Conservation (phyloP, 345 rosid genomes). For the Odontarrhena argentea region DNA sequence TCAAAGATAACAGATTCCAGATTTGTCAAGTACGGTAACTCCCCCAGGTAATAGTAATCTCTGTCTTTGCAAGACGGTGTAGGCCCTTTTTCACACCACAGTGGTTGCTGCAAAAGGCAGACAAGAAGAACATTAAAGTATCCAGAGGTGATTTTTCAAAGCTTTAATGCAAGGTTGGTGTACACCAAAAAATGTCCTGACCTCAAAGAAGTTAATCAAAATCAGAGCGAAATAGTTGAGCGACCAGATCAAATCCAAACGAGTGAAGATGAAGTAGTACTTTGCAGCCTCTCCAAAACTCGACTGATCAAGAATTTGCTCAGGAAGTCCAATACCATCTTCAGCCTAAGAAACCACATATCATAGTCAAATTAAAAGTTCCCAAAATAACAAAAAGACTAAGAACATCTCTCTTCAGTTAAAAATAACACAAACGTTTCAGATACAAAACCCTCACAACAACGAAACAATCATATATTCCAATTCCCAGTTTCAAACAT, state of each 20-base stretch:
- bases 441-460: background rate
- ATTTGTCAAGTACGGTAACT: constrained; percentile 81
- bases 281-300: constrained; percentile 66
- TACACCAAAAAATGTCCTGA: constrained; percentile 34
- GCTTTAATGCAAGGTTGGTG: background rate
- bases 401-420: background rate
- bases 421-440: constrained; percentile 1
- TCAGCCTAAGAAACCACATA: constrained; percentile 61
- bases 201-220: constrained; percentile 85
- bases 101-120: constrained; percentile 66
- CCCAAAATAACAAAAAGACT: constrained; percentile 16
- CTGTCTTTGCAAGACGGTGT: constrained; percentile 67
- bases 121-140: constrained; percentile 5
- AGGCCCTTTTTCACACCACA: constrained; percentile 67
- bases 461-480: background rate
- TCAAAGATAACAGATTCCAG: constrained; percentile 73
- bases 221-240: constrained; percentile 83
- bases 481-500: constrained; percentile 3
- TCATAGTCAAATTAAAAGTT: constrained; percentile 12
- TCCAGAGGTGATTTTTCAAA: background rate
- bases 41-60: constrained; percentile 78
- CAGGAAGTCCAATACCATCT: constrained; percentile 93
- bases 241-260: constrained; percentile 75
- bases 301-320: constrained; percentile 74
- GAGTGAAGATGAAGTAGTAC: constrained; percentile 62